Conservation (phyloP, 177 flowering plant species). For the Vitis hybrid region DNA sequence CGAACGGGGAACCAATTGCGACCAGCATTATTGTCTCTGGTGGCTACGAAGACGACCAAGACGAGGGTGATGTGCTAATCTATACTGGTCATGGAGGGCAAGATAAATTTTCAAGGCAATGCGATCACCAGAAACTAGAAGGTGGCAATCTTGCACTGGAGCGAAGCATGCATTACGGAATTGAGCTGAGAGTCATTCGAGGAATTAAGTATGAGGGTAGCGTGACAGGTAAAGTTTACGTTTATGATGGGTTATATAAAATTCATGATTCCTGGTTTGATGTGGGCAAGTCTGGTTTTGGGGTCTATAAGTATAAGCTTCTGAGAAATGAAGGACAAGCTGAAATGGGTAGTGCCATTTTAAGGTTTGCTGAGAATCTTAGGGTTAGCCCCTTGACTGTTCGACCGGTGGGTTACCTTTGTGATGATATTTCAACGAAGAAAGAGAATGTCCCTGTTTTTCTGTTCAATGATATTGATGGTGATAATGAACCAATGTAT, state of each 20-base stretch:
- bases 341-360: constrained; percentile 69
- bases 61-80: constrained; percentile 64
- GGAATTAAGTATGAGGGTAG: constrained; percentile 62
- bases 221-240: constrained; percentile 56
- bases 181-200: constrained; percentile 84
- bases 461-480: constrained; percentile 74
- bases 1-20: constrained; percentile 84
- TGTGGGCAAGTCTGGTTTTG: constrained; percentile 84
- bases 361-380: constrained; percentile 57
- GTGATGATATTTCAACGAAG: constrained; percentile 62
- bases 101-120: constrained; percentile 48
- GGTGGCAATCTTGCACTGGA: constrained; percentile 89
- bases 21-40: constrained; percentile 91
- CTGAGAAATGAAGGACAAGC: constrained; percentile 67
- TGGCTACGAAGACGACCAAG: constrained; percentile 91
- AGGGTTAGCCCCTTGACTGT: constrained; percentile 41
- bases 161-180: constrained; percentile 74
- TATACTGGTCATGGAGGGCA: constrained; percentile 96
- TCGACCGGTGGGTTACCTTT: constrained; percentile 61
- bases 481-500: constrained; percentile 50
- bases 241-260: constrained; percentile 86
- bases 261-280: constrained; percentile 75
- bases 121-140: constrained; percentile 72
- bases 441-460: constrained; percentile 66
- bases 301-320: constrained; percentile 81